phyloP scores from a whole-genome alignment of 2,329 filamentous ascomycete genomes.

The Arthroderma sp. region DNA sequence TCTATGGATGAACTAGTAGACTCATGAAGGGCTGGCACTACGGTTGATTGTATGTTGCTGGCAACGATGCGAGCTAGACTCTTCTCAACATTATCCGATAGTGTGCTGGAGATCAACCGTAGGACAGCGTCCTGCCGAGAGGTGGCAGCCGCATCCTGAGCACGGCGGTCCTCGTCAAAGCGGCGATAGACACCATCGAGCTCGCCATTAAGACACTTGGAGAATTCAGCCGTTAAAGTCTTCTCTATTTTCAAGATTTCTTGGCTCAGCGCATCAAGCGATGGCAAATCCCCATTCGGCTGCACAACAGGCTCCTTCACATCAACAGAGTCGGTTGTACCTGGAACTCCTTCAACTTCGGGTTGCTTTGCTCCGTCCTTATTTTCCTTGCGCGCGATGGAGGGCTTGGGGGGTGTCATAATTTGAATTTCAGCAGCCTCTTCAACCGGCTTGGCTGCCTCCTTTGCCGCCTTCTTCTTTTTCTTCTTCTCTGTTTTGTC shows the following conservation, averaged over 20 bases:
- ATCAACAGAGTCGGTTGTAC: neutral
- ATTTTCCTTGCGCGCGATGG: neutral
- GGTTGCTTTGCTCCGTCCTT: neutral
- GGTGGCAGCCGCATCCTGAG: conserved; percentile 47
- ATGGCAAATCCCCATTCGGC: conserved; percentile 21
- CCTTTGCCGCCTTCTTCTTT: conserved; percentile 46
- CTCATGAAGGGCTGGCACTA: conserved; percentile 62
- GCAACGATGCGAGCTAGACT: conserved; percentile 65
- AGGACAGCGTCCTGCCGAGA: conserved; percentile 59
- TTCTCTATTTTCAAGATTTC: conserved; percentile 45
- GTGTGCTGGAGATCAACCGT: conserved; percentile 52
- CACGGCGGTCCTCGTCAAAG: conserved; percentile 56
- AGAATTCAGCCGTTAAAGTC: conserved; percentile 36
- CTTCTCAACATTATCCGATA: conserved; percentile 60
- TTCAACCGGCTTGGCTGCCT: conserved; percentile 26
- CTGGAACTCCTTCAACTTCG: neutral
- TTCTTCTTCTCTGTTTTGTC: conserved; percentile 60
- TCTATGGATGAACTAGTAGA: conserved; percentile 55
- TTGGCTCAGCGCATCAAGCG: conserved; percentile 42
- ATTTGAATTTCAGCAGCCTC: neutral
- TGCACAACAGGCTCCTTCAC: too few relatives aligned
- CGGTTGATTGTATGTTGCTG: conserved; percentile 57
- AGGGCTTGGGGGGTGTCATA: conserved; percentile 1
- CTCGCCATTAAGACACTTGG: conserved; percentile 35
- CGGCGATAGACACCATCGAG: conserved; percentile 45